These are phyloP conservation scores for Globisporangium iwayamae DNA, from an alignment of 352 stramenopile genomes.

Conservation along the genomic window DNA sequence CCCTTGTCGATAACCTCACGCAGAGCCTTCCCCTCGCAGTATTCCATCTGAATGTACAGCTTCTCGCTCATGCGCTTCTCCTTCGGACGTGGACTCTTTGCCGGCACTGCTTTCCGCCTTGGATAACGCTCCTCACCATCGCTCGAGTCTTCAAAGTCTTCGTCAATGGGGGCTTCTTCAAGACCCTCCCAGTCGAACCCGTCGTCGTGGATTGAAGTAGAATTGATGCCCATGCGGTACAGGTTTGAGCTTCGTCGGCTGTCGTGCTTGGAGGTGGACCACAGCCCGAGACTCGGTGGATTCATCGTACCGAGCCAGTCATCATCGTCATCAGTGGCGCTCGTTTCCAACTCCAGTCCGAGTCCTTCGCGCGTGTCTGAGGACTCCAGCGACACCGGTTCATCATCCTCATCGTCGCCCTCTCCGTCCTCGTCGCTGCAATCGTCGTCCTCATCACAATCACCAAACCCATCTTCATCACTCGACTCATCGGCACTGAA, in stretches of 20 bases:
- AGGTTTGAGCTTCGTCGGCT: slow-evolving; percentile 41
- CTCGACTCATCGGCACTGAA: slow-evolving; percentile 41
- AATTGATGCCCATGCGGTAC: slow-evolving; percentile 10
- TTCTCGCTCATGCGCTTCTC: slow-evolving; percentile 61
- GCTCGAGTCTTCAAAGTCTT: slow-evolving; percentile 27
- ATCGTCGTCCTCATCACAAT: slow-evolving; percentile 28
- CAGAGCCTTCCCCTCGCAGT: slow-evolving; percentile 91
- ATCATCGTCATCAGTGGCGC: slow-evolving; percentile 55
- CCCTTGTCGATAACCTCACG: slow-evolving; percentile 93
- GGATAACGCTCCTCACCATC: slow-evolving; percentile 16
- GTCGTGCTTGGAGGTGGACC: slow-evolving; percentile 63
- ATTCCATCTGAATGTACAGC: slow-evolving; percentile 96
- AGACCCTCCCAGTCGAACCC: slow-evolving; percentile 68
- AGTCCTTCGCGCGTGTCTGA: slow-evolving; percentile 32
- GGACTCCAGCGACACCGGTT: slow-evolving; percentile 28
- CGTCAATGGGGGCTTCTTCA: slow-evolving; percentile 47
- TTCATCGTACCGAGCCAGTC: slow-evolving; percentile 77
- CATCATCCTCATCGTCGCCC: slow-evolving; percentile 34
- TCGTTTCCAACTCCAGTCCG: slow-evolving; percentile 27
- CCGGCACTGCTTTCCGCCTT: slow-evolving; percentile 11
- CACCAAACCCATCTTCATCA: slow-evolving; percentile 28
- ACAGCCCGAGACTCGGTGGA: slow-evolving; percentile 56
- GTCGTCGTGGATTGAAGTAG: slow-evolving; percentile 37
- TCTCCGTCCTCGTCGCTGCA: slow-evolving; percentile 26
- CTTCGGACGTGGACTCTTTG: slow-evolving; percentile 2